phyloP scores from a whole-genome alignment of 768 basidiomycete genomes.

The Lactifluus subvellereus region DNA sequence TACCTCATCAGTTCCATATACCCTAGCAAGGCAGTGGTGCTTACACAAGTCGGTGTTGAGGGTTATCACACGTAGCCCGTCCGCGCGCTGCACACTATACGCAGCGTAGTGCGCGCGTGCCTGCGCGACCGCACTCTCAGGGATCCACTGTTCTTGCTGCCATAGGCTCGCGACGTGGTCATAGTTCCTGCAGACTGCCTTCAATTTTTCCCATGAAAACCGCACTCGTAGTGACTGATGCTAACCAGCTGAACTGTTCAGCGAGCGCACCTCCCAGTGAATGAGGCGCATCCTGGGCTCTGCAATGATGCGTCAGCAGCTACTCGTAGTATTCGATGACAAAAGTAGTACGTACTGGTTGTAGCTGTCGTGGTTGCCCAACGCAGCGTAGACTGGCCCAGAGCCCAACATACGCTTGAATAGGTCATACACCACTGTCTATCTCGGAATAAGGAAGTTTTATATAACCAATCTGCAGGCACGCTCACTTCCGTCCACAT shows the following conservation, averaged over 20 bases:
- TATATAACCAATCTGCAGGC: not conserved
- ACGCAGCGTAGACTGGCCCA: slow-evolving; percentile 65
- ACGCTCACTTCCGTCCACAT: slow-evolving; percentile 55
- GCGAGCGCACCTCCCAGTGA: slow-evolving; percentile 49
- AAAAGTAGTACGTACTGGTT: slow-evolving; percentile 43
- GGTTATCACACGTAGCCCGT: slow-evolving; percentile 66
- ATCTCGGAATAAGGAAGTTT: slow-evolving; percentile 6
- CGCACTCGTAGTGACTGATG: not conserved
- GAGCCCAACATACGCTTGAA: slow-evolving; percentile 55
- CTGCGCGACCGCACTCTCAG: slow-evolving; percentile 45
- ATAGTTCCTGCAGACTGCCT: slow-evolving; percentile 52
- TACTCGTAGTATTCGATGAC: not conserved
- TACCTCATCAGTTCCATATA: not conserved
- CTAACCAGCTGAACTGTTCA: slow-evolving; percentile 60
- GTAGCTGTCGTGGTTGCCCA: slow-evolving; percentile 76
- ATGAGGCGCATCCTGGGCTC: slow-evolving; percentile 58
- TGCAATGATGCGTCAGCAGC: slow-evolving; percentile 20
- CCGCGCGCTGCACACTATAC: slow-evolving; percentile 60
- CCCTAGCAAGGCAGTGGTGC: slow-evolving; percentile 28
- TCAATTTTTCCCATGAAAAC: not conserved
- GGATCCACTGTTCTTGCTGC: slow-evolving; percentile 67
- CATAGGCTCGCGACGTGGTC: slow-evolving; percentile 67
- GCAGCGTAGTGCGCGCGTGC: slow-evolving; percentile 67
- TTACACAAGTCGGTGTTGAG: slow-evolving; percentile 73
- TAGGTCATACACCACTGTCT: slow-evolving; percentile 63